phyloP scores from a whole-genome alignment of 805 yeast genomes.

The Teunomyces gatunensis region DNA sequence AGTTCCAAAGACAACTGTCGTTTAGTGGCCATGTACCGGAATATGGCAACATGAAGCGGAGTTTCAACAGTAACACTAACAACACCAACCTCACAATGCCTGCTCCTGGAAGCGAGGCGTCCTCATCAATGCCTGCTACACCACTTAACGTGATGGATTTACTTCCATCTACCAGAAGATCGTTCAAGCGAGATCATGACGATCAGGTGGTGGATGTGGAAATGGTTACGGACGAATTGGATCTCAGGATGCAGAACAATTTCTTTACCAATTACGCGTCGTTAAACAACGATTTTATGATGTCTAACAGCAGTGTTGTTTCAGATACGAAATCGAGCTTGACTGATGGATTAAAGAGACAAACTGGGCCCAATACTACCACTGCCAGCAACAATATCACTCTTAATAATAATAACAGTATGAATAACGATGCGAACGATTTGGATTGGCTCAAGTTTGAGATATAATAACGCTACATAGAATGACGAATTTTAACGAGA shows the following conservation, averaged over 20 bases:
- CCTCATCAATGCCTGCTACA: slow-evolving; percentile 11
- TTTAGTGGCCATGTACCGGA: slow-evolving; percentile 2
- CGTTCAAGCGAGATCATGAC: background rate
- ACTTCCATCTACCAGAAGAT: slow-evolving; percentile 6
- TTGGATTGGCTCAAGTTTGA: slow-evolving; percentile 36
- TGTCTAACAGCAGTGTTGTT: background rate
- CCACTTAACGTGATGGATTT: slow-evolving; percentile 12
- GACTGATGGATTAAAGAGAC: slow-evolving; percentile 4
- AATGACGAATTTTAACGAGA: slow-evolving; percentile 5
- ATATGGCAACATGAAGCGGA: background rate
- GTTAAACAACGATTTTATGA: slow-evolving; percentile 11
- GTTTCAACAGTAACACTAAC: background rate
- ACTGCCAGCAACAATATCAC: background rate
- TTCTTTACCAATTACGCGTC: slow-evolving; percentile 23
- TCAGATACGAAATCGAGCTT: slow-evolving; percentile 4
- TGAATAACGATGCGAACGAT: slow-evolving; percentile 18
- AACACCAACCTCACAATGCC: background rate
- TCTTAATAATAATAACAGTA: slow-evolving; percentile 4
- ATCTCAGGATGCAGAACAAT: slow-evolving; percentile 12
- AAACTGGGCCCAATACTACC: background rate
- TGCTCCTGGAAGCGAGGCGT: slow-evolving; percentile 4
- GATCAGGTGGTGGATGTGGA: slow-evolving; percentile 6
- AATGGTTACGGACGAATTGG: slow-evolving; percentile 6
- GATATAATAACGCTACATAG: slow-evolving; percentile 10
- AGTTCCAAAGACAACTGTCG: slow-evolving; percentile 6